phyloP scores from a whole-genome alignment of 768 basidiomycete genomes.

The Suillus occidentalis region DNA sequence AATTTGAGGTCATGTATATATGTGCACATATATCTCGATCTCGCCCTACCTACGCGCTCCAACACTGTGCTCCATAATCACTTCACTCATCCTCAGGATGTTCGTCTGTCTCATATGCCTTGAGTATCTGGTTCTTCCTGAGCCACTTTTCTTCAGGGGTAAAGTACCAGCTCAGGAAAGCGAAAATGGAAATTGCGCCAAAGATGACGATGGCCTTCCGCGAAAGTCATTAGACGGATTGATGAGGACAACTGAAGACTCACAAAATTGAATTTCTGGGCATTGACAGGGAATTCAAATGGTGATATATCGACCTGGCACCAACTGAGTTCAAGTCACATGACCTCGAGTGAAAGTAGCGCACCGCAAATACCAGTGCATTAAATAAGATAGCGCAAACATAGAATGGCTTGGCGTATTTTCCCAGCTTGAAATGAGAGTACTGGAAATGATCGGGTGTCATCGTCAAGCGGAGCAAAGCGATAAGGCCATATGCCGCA shows the following conservation, averaged over 20 bases:
- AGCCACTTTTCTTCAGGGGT: constrained; percentile 83
- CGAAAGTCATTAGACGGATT: constrained; percentile 13
- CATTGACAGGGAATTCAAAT: constrained; percentile 81
- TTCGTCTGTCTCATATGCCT: constrained; percentile 40
- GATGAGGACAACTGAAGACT: constrained; percentile 29
- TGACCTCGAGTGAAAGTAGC: constrained; percentile 27
- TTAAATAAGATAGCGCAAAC: constrained; percentile 70
- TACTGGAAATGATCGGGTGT: constrained; percentile 74
- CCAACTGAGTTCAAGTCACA: constrained; percentile 9
- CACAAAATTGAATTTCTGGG: constrained; percentile 83
- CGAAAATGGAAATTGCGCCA: constrained; percentile 75
- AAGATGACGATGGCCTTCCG: constrained; percentile 75
- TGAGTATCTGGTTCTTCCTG: constrained; percentile 57
- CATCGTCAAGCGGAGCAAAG: constrained; percentile 70
- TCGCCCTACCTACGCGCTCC: not conserved
- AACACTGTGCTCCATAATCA: not conserved
- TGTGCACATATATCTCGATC: not conserved
- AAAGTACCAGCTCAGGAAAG: constrained; percentile 73
- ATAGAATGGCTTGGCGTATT: constrained; percentile 67
- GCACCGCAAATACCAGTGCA: constrained; percentile 66
- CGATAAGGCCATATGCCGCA: constrained; percentile 84
- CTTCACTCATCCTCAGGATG: constrained; percentile 10
- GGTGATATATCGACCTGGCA: constrained; percentile 79
- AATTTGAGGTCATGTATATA: constrained; percentile 12
- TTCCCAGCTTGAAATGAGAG: constrained; percentile 74